These are phyloP conservation scores for Scutellaria baicalensis DNA, from an alignment of 257 asterid genomes.

Conservation along the genomic window DNA sequence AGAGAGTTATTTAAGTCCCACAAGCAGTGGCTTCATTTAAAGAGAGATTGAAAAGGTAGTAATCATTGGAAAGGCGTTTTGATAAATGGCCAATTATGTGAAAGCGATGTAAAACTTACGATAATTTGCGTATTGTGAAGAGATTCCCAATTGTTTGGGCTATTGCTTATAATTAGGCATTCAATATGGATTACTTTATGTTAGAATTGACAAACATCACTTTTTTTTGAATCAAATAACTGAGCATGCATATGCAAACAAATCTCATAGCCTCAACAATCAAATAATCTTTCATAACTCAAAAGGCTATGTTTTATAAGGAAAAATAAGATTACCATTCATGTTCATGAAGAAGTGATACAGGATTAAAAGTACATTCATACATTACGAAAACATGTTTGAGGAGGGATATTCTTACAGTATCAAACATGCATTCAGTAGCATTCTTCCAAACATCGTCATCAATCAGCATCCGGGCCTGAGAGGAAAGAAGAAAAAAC, in stretches of 20 bases:
- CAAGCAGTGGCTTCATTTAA: no score
- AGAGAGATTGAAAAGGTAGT: not conserved
- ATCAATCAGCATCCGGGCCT: not conserved
- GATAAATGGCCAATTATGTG: not conserved
- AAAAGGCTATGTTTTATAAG: not conserved
- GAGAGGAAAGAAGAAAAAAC: not conserved
- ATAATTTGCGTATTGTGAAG: constrained; percentile 6
- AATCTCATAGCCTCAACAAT: no score
- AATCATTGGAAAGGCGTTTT: not conserved
- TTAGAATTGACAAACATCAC: not conserved
- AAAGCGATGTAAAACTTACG: constrained; percentile 27
- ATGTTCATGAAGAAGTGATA: no score
- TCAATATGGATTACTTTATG: constrained; percentile 3
- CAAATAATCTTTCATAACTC: no score
- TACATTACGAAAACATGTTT: no score
- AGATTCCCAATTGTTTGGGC: constrained; percentile 14
- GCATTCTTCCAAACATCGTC: not conserved
- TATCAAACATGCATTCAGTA: not conserved
- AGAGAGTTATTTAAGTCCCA: no score
- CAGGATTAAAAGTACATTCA: no score
- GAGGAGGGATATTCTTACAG: no score
- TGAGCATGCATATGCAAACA: no score
- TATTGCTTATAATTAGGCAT: constrained; percentile 19
- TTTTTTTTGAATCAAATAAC: not conserved
- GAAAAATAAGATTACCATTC: constrained; percentile 11